Percentiles rank a stretch among this genome's conserved stretches.
Evolutionary conservation across 164 flowering plant species (phyloP).

Genomic region (Vitis rotundifolia): DNA sequence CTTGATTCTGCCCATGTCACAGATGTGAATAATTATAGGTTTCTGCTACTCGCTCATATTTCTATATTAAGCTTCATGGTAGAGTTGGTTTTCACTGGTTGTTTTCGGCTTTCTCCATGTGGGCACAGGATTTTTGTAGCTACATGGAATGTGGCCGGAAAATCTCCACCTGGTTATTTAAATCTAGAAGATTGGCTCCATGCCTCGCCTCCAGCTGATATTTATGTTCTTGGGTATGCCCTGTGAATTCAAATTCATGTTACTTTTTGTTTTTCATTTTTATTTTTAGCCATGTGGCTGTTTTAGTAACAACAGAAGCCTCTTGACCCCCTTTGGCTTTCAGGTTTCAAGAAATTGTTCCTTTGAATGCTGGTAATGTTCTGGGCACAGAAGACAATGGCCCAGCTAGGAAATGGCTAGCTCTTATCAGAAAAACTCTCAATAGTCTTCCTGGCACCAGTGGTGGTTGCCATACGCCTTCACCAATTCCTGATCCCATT

Average conservation of each 20-base stretch:
- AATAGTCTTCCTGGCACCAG: slow-evolving; percentile 76
- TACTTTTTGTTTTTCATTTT: not conserved
- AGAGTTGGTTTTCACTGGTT: slow-evolving; percentile 8
- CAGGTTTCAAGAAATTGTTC: slow-evolving; percentile 98
- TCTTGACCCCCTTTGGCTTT: slow-evolving; percentile 9
- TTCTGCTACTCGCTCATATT: slow-evolving; percentile 1
- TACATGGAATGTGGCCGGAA: slow-evolving; percentile 99
- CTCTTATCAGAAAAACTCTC: slow-evolving; percentile 72
- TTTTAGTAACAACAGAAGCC: not conserved
- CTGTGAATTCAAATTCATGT: not conserved
- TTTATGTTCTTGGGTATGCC: slow-evolving; percentile 93
- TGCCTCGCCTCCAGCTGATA: slow-evolving; percentile 93
- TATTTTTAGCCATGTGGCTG: not conserved
- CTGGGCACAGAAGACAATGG: slow-evolving; percentile 92
- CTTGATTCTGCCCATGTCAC: slow-evolving; percentile 65
- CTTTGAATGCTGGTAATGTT: slow-evolving; percentile 95
- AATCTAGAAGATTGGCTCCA: slow-evolving; percentile 97
- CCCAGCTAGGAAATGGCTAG: slow-evolving; percentile 87
- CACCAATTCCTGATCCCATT: slow-evolving; percentile 81
- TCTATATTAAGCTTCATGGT: not conserved
- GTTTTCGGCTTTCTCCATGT: slow-evolving; percentile 5
- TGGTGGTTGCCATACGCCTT: slow-evolving; percentile 64
- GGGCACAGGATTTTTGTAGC: slow-evolving; percentile 79
- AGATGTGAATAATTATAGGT: slow-evolving; percentile 82
- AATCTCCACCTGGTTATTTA: slow-evolving; percentile 83